phyloP scores from a whole-genome alignment of 495 filamentous ascomycete genomes.

The Oidiodendron maius region DNA sequence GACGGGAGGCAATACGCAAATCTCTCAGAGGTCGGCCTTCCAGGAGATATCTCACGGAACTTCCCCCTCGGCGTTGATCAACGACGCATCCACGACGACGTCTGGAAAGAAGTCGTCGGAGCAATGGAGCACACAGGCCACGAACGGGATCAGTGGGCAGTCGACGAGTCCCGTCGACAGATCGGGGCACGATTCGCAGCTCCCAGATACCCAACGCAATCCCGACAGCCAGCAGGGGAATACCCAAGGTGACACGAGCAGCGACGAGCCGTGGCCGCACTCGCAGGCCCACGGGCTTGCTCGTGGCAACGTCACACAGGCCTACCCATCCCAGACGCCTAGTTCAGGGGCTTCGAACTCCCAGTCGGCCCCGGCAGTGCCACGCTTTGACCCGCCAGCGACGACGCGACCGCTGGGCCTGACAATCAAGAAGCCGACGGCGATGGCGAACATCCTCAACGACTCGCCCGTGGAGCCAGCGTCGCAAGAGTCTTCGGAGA shows the following conservation, averaged over 20 bases:
- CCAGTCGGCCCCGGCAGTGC: conserved; percentile 26
- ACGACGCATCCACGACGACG: conserved; percentile 85
- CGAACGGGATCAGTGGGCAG: conserved; percentile 45
- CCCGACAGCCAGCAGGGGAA: conserved; percentile 6
- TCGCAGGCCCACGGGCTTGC: conserved; percentile 44
- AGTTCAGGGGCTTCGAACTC: conserved; percentile 17
- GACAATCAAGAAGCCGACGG: conserved; percentile 11
- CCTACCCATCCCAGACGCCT: conserved; percentile 16
- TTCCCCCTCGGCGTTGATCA: conserved; percentile 67
- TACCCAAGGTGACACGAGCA: conserved; percentile 9
- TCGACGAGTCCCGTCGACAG: conserved; percentile 17
- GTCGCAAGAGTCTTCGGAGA: conserved; percentile 30
- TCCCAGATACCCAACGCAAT: conserved; percentile 53
- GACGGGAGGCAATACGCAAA: conserved; percentile 28
- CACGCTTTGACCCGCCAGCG: conserved; percentile 36
- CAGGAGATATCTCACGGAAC: conserved; percentile 72
- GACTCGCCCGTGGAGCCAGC: conserved; percentile 33
- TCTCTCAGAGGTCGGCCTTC: conserved; percentile 65
- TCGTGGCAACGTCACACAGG: conserved; percentile 29
- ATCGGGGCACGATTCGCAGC: conserved; percentile 33
- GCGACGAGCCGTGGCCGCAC: conserved; percentile 36
- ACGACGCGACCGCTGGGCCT: conserved; percentile 22
- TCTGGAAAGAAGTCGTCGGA: conserved; percentile 63
- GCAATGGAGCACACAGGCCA: conserved; percentile 56
- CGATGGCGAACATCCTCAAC: conserved; percentile 38